Evolutionary conservation across 306 rosid species (phyloP), one percentile per base, ranked within the genome.

Genomic region (Glycine latifolia): DNA sequence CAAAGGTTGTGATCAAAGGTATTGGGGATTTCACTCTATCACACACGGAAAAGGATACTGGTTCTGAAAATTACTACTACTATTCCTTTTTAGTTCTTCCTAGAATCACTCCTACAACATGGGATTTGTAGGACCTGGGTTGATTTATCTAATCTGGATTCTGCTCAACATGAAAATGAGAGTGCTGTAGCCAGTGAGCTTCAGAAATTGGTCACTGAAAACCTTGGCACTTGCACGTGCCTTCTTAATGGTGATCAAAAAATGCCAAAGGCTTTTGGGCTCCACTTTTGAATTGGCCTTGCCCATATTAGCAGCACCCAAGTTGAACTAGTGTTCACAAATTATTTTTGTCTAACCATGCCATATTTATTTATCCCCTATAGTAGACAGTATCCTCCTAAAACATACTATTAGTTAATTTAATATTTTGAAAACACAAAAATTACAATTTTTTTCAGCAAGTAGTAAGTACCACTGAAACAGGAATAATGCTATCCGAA

Each of bases 161-260:
- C 33, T 70, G 59, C 62, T 71, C 46, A 77, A 7, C 54, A 47
- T 67, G 65, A 53, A 48, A 74, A 16, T 39, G 59, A 68, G 67
- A 59, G 53, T 48, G 55, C 35, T 61, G 55, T 72, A 62, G 67
- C 54, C 79, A 33, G 50, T 71, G 76, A 49, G 66, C 35, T 39
- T 80, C 71, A 76, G 71, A 71, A 76, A 67, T 49, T 68, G 79
- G 79, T 80, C 79, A 50, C 62, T 2, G 75, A 50, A 59, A 60
- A 53, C 67, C 16, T 41, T 66, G 67, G 75, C 83, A 76, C 17
- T 65, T 71, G 73, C 87, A 83, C 50, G 68, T 87, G 83, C 81
- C 62, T 81, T 47, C 76, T 76, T 80, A 66, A 67, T 67, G 81
- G 67, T 52, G 54, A 67, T 39, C 31, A 62, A 31, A 61, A 14